A percentile compares a stretch with the other conserved stretches of the same genome.
Conservation (phyloP, 1,284 basidiomycete genomes). For the Cryptococcus maquisensis region DNA sequence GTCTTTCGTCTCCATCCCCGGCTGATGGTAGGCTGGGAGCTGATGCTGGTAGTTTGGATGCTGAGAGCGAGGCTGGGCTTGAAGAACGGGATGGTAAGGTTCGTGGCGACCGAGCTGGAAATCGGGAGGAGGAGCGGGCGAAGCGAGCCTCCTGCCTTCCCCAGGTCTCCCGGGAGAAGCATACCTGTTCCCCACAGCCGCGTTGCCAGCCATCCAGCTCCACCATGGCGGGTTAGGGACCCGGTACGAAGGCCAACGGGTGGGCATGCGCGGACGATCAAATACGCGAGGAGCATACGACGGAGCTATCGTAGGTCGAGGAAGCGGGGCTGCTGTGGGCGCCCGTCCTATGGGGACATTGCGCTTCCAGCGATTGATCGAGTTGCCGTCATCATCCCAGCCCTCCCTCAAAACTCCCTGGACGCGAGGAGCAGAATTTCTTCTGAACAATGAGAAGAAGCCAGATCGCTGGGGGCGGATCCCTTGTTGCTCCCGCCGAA, state of each 20-base stretch:
- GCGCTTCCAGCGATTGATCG: conserved; percentile 9
- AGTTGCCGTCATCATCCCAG: not conserved
- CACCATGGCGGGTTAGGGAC: conserved; percentile 4
- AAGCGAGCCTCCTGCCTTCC: not conserved
- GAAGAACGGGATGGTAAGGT: not conserved
- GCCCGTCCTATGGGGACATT: conserved; percentile 4
- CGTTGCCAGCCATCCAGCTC: conserved; percentile 1
- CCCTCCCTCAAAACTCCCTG: conserved; percentile 2
- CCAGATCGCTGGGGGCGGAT: not conserved
- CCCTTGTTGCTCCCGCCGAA: not conserved
- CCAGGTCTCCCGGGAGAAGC: not conserved
- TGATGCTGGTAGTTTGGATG: not conserved
- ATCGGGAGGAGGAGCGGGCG: no score
- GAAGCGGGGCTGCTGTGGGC: conserved; percentile 5
- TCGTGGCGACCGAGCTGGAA: no score
- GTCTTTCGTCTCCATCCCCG: not conserved
- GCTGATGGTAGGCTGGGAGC: not conserved
- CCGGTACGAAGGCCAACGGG: not conserved
- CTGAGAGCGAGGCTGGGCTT: not conserved
- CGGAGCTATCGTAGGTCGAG: not conserved
- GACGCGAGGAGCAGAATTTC: not conserved
- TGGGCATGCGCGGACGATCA: not conserved
- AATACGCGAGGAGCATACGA: not conserved
- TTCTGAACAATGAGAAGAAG: conserved; percentile 7
- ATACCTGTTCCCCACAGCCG: not conserved